Percentiles rank a stretch among this genome's conserved stretches.
Evolutionary conservation across 371 early-diverging fungal species (phyloP).

Genomic region (Mucor racemosus): DNA sequence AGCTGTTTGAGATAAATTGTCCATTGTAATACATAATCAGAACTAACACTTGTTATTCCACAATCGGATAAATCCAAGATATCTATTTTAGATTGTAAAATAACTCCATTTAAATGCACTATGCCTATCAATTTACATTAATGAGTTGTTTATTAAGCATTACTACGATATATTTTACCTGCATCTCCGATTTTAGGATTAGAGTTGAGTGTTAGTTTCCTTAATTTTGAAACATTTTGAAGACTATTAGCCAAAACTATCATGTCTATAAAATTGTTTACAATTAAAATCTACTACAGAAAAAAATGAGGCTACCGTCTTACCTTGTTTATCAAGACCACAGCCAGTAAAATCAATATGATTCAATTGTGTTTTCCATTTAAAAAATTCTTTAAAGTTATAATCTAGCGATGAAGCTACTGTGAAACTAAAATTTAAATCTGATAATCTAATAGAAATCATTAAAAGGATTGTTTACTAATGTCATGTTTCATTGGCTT

Average conservation of each 20-base stretch:
- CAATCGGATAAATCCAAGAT: conserved; percentile 21
- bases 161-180: conserved; percentile 9
- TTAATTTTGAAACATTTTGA: conserved; percentile 4
- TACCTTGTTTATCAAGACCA: neutral
- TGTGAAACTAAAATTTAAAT: conserved; percentile 8
- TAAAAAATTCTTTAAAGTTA: neutral
- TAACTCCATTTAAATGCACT: neutral
- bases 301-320: neutral
- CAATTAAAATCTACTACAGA: no score
- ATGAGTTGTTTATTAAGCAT: neutral
- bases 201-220: conserved; percentile 10
- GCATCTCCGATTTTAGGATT: conserved; percentile 26
- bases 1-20: conserved; percentile 10
- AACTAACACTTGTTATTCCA: conserved; percentile 10
- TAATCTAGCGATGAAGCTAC: neutral
- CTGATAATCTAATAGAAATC: conserved; percentile 10
- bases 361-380: neutral
- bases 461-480: neutral
- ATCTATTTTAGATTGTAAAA: conserved; percentile 12
- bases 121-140: conserved; percentile 2
- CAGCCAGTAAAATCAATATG: conserved; percentile 26
- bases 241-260: conserved; percentile 8
- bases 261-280: conserved; percentile 12
- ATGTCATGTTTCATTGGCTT: neutral
- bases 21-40: conserved; percentile 10